A percentile compares a stretch with the other conserved stretches of the same genome.
Conservation (phyloP, 1,139 yeast species). For the Geotrichum klebahnii region DNA sequence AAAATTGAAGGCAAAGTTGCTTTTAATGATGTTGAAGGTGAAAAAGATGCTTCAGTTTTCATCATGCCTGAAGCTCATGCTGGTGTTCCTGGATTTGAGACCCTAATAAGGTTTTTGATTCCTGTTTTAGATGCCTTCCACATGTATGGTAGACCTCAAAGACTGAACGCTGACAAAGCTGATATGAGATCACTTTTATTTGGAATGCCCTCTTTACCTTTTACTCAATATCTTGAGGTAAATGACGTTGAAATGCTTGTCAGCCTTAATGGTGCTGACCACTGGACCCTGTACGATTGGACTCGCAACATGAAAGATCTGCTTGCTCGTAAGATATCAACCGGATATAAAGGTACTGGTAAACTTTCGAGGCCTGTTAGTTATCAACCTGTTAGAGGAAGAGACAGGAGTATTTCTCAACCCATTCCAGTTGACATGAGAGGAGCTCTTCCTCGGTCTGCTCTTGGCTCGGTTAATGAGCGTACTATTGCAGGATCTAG, state of each 20-base stretch:
- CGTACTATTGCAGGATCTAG: background rate
- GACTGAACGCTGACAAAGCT: conserved; percentile 80
- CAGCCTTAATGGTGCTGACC: conserved; percentile 41
- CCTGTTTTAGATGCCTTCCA: conserved; percentile 84
- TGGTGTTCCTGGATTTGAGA: conserved; percentile 91
- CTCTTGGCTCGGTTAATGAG: conserved; percentile 10
- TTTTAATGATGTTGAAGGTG: conserved; percentile 54
- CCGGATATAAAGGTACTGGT: conserved; percentile 86
- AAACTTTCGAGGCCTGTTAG: conserved; percentile 15
- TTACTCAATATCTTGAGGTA: conserved; percentile 71
- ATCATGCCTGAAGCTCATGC: conserved; percentile 94
- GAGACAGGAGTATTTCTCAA: conserved; percentile 11
- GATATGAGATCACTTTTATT: conserved; percentile 77
- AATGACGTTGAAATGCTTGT: conserved; percentile 50
- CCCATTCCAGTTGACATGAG: conserved; percentile 12
- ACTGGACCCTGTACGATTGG: conserved; percentile 76
- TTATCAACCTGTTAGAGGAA: conserved; percentile 8
- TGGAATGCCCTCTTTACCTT: conserved; percentile 88
- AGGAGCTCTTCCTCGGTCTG: conserved; percentile 1
- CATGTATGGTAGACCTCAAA: conserved; percentile 84
- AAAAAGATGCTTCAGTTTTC: conserved; percentile 76
- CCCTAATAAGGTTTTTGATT: conserved; percentile 78
- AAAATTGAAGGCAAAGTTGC: conserved; percentile 79
- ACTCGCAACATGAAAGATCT: conserved; percentile 56
- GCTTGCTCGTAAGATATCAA: conserved; percentile 57